A percentile compares a stretch with the other conserved stretches of the same genome.
Evolutionary conservation across 2,329 filamentous ascomycete genomes (phyloP).

Genomic region (Colletotrichum limetticola): DNA sequence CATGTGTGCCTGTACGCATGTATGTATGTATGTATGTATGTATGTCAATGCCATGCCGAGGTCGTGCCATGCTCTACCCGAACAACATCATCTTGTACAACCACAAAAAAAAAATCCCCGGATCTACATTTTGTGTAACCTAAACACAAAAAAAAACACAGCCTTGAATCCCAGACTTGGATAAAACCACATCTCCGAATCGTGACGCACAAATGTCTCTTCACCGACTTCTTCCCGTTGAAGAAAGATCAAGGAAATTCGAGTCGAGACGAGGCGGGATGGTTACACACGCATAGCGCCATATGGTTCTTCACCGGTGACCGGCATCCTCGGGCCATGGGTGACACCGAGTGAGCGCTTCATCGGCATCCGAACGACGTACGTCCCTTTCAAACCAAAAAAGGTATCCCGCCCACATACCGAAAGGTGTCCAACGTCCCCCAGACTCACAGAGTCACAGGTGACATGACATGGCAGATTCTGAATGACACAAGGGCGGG

Average conservation of each 20-base stretch:
- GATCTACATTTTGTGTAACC: background rate
- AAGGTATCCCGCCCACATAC: background rate
- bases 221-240: background rate
- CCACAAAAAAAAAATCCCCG: background rate
- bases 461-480: background rate
- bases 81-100: background rate
- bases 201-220: background rate
- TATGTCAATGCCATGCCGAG: background rate
- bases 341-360: background rate
- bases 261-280: background rate
- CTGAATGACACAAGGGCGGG: background rate
- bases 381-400: background rate
- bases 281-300: background rate
- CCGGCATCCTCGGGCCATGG: background rate
- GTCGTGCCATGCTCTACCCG: background rate
- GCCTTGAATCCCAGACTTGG: too few species aligned
- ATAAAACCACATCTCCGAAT: too few species aligned
- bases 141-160: background rate
- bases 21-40: too few species aligned
- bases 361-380: background rate
- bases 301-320: background rate
- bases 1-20: too few species aligned
- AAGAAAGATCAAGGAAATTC: background rate
- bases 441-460: background rate
- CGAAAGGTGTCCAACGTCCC: background rate